Conservation (phyloP, 768 basidiomycete genomes). For the Panellus pusillus region DNA sequence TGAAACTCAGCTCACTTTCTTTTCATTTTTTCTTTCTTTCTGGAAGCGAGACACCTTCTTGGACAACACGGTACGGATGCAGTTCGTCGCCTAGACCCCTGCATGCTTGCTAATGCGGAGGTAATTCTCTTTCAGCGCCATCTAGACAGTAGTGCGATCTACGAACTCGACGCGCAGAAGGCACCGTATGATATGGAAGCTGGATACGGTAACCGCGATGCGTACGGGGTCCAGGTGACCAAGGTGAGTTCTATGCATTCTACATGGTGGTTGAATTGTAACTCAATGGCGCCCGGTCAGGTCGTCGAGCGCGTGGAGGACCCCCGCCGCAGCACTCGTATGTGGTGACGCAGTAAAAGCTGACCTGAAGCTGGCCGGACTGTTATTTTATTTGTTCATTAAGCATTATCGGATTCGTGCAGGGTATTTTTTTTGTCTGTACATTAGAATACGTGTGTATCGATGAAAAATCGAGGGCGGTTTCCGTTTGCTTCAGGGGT, state of each 20-base stretch:
- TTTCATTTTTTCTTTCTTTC: not conserved
- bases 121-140: conserved; percentile 5
- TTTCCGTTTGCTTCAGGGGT: too few species aligned
- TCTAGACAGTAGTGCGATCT: conserved; percentile 20
- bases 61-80: not conserved
- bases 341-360: conserved; percentile 15
- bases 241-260: conserved; percentile 27
- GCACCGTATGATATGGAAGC: conserved; percentile 18
- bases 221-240: conserved; percentile 41
- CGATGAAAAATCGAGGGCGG: too few species aligned
- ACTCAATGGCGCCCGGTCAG: conserved; percentile 19
- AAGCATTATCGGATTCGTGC: not conserved
- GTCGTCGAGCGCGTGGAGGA: conserved; percentile 38
- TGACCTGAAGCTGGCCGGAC: too few species aligned
- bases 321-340: conserved; percentile 21
- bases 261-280: not conserved
- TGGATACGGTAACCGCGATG: conserved; percentile 9
- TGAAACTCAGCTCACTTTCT: not conserved
- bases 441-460: too few species aligned
- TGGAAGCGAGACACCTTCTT: conserved; percentile 15
- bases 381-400: not conserved
- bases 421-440: not conserved
- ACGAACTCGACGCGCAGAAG: conserved; percentile 34
- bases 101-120: not conserved
- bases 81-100: too few species aligned